phyloP scores from a whole-genome alignment of 2,329 filamentous ascomycete species.

The Ramichloridium luteum region DNA sequence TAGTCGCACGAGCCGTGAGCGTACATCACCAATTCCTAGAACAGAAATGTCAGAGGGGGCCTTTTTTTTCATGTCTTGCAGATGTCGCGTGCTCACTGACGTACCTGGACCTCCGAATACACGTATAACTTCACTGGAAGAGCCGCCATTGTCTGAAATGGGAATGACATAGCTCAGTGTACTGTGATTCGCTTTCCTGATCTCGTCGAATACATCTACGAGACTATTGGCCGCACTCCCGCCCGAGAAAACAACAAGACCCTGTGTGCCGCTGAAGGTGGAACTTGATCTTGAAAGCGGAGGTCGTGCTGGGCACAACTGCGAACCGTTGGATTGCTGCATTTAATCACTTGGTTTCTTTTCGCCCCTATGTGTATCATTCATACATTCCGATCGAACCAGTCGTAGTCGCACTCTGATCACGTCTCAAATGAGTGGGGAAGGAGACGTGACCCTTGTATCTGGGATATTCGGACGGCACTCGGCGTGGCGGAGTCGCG shows the following conservation, averaged over 20 bases:
- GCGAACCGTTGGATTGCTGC: slow-evolving; percentile 12
- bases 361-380: too few relatives aligned
- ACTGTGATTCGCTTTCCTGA: slow-evolving; percentile 50
- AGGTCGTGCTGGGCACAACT: too few relatives aligned
- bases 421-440: too few relatives aligned
- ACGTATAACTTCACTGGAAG: slow-evolving; percentile 82
- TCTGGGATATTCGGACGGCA: too few relatives aligned
- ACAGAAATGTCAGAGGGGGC: too few relatives aligned
- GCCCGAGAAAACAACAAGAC: slow-evolving; percentile 78
- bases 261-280: slow-evolving; percentile 25
- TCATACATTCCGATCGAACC: too few relatives aligned
- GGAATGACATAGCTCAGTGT: slow-evolving; percentile 77
- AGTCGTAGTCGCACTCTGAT: not conserved
- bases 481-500: too few relatives aligned
- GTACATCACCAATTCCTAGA: slow-evolving; percentile 56
- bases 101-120: slow-evolving; percentile 86
- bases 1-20: slow-evolving; percentile 65
- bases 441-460: too few relatives aligned
- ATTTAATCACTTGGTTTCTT: too few relatives aligned
- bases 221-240: slow-evolving; percentile 90
- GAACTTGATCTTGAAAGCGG: slow-evolving; percentile 1
- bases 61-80: too few relatives aligned
- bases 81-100: slow-evolving; percentile 16
- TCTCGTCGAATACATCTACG: slow-evolving; percentile 70
- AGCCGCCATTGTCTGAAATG: slow-evolving; percentile 91